Evolutionary conservation across 176 grass and related monocot species (phyloP).

Genomic region (Cymbopogon citratus): DNA sequence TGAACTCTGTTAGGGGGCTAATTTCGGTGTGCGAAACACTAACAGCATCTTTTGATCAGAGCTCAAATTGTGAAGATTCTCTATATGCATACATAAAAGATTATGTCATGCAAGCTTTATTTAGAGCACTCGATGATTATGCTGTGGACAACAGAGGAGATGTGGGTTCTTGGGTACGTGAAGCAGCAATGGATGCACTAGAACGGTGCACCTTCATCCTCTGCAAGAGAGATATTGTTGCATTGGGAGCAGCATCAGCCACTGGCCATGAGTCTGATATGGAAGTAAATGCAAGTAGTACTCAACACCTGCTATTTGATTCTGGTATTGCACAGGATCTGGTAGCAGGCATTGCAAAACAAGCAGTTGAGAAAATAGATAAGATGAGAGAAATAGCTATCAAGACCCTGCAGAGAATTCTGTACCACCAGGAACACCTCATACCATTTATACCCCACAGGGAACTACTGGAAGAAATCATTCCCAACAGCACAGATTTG

Average conservation of each 20-base stretch:
- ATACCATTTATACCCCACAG: constrained; percentile 67
- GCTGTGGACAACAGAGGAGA: constrained; percentile 97
- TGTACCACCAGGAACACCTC: constrained; percentile 58
- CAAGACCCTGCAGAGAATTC: constrained; percentile 70
- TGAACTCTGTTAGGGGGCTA: constrained; percentile 77
- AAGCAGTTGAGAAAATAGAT: constrained; percentile 93
- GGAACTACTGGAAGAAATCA: constrained; percentile 64
- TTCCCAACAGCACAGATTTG: constrained; percentile 56
- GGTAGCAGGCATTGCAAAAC: constrained; percentile 75
- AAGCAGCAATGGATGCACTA: constrained; percentile 96
- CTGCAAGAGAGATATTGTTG: constrained; percentile 63
- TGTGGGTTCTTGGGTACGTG: constrained; percentile 94
- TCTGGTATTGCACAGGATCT: constrained; percentile 58
- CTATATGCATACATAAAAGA: constrained; percentile 70
- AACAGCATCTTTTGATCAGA: constrained; percentile 45
- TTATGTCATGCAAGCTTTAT: constrained; percentile 60
- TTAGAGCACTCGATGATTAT: constrained; percentile 93
- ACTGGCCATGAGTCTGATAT: constrained; percentile 16
- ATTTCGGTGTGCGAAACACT: constrained; percentile 80
- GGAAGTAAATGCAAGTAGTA: constrained; percentile 30
- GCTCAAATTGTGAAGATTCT: constrained; percentile 23
- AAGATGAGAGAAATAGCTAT: constrained; percentile 89
- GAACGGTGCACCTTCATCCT: constrained; percentile 66
- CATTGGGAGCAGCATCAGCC: neutral
- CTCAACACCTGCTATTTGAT: constrained; percentile 42